These are phyloP conservation scores for Aspergillus proliferans DNA, from an alignment of 2,329 filamentous ascomycete species.

Conservation along the genomic window DNA sequence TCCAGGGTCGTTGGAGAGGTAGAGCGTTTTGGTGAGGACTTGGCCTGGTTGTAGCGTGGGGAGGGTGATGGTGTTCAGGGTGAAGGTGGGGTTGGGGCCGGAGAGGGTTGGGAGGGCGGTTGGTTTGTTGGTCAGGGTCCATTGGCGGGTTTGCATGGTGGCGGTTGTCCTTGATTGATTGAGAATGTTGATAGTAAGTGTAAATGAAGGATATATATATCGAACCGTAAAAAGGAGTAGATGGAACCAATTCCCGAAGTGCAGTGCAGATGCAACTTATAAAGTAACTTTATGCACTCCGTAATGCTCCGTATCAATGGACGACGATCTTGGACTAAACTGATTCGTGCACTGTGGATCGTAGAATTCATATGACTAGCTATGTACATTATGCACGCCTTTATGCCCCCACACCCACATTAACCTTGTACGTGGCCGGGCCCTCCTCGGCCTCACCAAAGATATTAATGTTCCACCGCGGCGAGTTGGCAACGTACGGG, in stretches of 20 bases:
- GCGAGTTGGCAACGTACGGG: conserved; percentile 37
- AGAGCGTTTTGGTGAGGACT: conserved; percentile 43
- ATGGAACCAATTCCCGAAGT: too few relatives aligned
- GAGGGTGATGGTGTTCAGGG: conserved; percentile 16
- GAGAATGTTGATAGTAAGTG: background rate
- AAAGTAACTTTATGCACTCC: too few relatives aligned
- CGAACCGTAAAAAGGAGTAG: too few relatives aligned
- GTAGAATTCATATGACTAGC: background rate
- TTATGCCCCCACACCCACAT: conserved; percentile 7
- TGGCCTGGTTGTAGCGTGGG: conserved; percentile 34
- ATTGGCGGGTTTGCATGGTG: conserved; percentile 32
- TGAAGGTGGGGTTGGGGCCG: conserved; percentile 7
- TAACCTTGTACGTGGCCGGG: conserved; percentile 44
- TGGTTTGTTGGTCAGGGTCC: conserved; percentile 40
- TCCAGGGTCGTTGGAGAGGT: conserved; percentile 49
- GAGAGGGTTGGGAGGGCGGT: conserved; percentile 26
- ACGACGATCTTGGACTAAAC: too few relatives aligned
- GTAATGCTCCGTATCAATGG: too few relatives aligned
- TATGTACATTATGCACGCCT: conserved; percentile 1
- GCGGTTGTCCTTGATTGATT: background rate
- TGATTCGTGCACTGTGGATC: background rate
- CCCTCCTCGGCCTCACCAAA: conserved; percentile 51
- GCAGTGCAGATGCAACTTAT: too few relatives aligned
- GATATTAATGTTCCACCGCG: conserved; percentile 53
- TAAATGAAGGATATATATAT: too few relatives aligned